phyloP scores from a whole-genome alignment of 2,329 filamentous ascomycete species.

The Fusarium robinianum region DNA sequence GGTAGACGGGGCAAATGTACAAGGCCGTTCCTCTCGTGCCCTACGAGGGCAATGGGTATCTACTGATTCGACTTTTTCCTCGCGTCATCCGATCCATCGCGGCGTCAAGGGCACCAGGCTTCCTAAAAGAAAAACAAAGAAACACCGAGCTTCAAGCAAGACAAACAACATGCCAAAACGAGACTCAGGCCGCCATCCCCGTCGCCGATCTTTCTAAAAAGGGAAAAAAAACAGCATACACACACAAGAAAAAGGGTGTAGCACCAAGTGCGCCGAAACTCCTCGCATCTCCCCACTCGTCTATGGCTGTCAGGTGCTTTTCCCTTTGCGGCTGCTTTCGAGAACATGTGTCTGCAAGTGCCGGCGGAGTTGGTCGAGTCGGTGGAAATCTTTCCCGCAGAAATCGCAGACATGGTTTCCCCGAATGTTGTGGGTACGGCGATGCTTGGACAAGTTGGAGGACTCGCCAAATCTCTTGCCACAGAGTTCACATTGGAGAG shows the following conservation, averaged over 20 bases:
- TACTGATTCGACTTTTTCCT: constrained; percentile 18
- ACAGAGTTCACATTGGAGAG: constrained; percentile 62
- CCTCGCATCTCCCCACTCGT: not conserved
- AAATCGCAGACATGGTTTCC: constrained; percentile 56
- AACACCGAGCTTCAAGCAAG: too few species aligned
- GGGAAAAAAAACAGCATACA: constrained; percentile 6
- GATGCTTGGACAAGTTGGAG: constrained; percentile 69
- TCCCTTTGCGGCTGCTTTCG: constrained; percentile 23
- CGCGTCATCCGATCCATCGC: constrained; percentile 9
- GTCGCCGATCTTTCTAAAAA: constrained; percentile 5
- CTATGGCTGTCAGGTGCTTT: constrained; percentile 13
- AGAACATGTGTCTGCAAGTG: constrained; percentile 49
- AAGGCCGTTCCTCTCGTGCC: constrained; percentile 9
- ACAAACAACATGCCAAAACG: constrained; percentile 10
- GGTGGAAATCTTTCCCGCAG: constrained; percentile 62
- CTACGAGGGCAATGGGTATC: constrained; percentile 24
- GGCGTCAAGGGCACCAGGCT: constrained; percentile 11
- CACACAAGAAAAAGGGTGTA: constrained; percentile 6
- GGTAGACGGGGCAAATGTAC: constrained; percentile 16
- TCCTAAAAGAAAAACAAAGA: constrained; percentile 10
- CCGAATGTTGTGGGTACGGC: constrained; percentile 61
- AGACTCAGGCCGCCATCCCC: constrained; percentile 14
- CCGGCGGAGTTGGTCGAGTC: constrained; percentile 63
- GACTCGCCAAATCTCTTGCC: constrained; percentile 66
- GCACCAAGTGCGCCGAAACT: not conserved